Evolutionary conservation across 768 basidiomycete species (phyloP).

Genomic region (Tricholomella constricta): DNA sequence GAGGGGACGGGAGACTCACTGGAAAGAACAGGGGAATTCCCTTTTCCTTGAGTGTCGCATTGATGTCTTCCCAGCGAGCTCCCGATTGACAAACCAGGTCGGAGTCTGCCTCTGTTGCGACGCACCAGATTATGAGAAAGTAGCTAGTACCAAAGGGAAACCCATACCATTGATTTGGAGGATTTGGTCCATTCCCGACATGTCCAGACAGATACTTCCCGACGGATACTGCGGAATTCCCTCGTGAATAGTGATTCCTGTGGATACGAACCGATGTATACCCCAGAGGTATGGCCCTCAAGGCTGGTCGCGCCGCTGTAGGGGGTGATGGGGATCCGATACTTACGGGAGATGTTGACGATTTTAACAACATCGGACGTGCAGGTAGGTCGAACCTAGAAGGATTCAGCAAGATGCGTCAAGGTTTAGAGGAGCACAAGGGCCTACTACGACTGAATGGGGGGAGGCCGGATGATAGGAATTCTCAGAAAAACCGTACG

Average conservation of each 20-base stretch:
- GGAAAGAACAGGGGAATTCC: conserved; percentile 87
- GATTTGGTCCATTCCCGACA: conserved; percentile 83
- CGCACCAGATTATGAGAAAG: not conserved
- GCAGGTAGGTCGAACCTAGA: conserved; percentile 56
- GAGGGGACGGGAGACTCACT: conserved; percentile 38
- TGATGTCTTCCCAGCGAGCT: conserved; percentile 78
- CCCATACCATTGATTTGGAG: conserved; percentile 68
- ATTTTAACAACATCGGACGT: conserved; percentile 85
- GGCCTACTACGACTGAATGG: conserved; percentile 51
- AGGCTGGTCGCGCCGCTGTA: conserved; percentile 87
- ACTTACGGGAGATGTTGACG: conserved; percentile 74
- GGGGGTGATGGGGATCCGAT: conserved; percentile 74
- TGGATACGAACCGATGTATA: conserved; percentile 31
- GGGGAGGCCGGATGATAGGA: conserved; percentile 65
- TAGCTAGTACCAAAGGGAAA: not conserved
- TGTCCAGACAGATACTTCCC: conserved; percentile 81
- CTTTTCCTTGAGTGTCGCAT: conserved; percentile 62
- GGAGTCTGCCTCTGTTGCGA: conserved; percentile 58
- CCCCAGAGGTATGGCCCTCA: conserved; percentile 85
- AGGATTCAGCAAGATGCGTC: conserved; percentile 12
- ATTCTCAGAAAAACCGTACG: conserved; percentile 68
- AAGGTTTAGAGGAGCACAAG: not conserved
- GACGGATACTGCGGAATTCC: conserved; percentile 36
- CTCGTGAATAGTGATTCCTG: conserved; percentile 1
- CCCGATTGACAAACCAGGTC: conserved; percentile 81